These are phyloP conservation scores for Spathaspora boniae DNA, from an alignment of 805 yeast species.

Conservation along the genomic window DNA sequence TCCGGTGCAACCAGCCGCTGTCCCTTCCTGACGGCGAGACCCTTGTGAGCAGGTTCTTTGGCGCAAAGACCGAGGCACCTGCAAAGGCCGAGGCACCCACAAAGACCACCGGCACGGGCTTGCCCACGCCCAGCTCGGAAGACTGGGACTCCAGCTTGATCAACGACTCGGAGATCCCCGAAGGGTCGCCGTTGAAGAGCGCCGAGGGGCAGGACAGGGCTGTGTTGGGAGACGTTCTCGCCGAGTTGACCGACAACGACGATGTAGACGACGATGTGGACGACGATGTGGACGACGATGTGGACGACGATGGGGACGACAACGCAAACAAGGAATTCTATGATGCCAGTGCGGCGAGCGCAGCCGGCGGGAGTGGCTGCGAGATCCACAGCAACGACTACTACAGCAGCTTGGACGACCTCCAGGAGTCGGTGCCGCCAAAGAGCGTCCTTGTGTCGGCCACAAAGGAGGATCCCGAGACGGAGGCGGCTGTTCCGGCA, in stretches of 20 bases:
- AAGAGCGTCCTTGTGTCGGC: background rate
- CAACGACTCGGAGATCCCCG: constrained; percentile 34
- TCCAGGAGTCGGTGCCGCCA: background rate
- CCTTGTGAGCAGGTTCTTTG: constrained; percentile 11
- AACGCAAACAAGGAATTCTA: too few relatives aligned
- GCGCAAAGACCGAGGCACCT: background rate
- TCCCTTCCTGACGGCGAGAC: constrained; percentile 1
- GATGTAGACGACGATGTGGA: constrained; percentile 6
- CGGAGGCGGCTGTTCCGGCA: too few relatives aligned
- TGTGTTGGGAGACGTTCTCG: constrained; percentile 9
- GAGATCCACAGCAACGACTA: background rate
- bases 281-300: too few relatives aligned
- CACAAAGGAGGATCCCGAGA: constrained; percentile 3
- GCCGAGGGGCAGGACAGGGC: background rate
- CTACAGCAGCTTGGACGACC: background rate
- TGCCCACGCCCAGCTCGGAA: background rate
- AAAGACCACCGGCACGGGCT: background rate
- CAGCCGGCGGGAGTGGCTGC: background rate
- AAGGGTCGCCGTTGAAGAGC: constrained; percentile 19
- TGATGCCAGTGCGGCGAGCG: too few relatives aligned
- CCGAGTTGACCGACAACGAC: constrained; percentile 13
- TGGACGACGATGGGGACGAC: too few relatives aligned
- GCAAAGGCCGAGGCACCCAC: constrained; percentile 11
- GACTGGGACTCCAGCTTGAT: constrained; percentile 7
- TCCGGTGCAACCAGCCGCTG: constrained; percentile 5